Base-by-base conservation (phyloP, 768 basidiomycete species). In the Pleurotus sapidus region DNA sequence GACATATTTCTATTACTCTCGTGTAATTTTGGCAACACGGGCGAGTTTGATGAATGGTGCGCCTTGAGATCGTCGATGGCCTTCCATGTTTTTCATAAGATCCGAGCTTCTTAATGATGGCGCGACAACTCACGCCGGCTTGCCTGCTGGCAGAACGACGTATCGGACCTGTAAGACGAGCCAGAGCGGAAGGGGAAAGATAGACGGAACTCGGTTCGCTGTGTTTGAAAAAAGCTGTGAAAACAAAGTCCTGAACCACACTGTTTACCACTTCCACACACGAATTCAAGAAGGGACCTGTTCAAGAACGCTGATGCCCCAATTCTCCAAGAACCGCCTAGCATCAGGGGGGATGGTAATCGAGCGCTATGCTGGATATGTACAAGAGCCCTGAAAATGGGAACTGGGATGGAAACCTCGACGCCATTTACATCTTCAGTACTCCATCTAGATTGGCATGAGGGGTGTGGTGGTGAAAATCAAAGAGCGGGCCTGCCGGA, bases 341-440 rank as follows among this genome's bases (percentile, higher is more conserved):
- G 17, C 46, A 45, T 14, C 20, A 23, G 43, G n/a, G 42, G 42
- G 5, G 43, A 45, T 7, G 43, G 43, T 4, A 5, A 17, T 45
- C 43, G 20, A n/a, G 17, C 30, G 49, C 49, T 50, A 38, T 20
- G 27, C 49, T 50, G 49, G 12, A 50, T 50, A 34, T 50, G 27
- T 50, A 24, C 27, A 24, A 50, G 25, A 50, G 49, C 37, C 49
- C 49, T 30, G 25, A 17, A 50, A 50, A 30, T 14, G 30, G 49
- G 30, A 50, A 50, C 49, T 20, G 49, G 49, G 49, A 50, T 50
- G 49, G 49, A 50, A 50, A 50, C 9, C 20, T 50, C 49, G 30
- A 24, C 20, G 49, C 49, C 49, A 34, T 50, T 50, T 50, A 27
- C 49, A 50, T 30, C 27, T 9, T 1, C 49, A 50, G 17, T 50